A percentile compares a stretch with the other conserved stretches of the same genome.
These are phyloP conservation scores for Xylariales sp. DNA, from an alignment of 2,329 filamentous ascomycete species.

Conservation along the genomic window DNA sequence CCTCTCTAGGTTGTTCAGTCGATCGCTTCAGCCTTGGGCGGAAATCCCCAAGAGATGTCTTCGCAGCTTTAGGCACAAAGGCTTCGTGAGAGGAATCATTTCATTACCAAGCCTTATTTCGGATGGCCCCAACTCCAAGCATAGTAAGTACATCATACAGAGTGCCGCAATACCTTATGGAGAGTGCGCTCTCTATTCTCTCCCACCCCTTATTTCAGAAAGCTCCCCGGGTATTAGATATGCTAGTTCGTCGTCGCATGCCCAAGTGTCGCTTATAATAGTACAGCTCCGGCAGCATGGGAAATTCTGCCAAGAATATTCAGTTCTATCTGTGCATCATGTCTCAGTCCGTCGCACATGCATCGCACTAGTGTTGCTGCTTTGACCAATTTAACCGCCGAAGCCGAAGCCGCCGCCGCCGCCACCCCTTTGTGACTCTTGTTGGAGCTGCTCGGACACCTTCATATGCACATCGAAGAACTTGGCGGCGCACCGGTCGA, in stretches of 20 bases:
- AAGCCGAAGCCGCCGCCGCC: constrained; percentile 64
- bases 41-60: background rate
- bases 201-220: constrained; percentile 8
- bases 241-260: constrained; percentile 31
- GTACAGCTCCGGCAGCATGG: constrained; percentile 31
- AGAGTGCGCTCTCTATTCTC: background rate
- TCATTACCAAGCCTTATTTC: constrained; percentile 28
- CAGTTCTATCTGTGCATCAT: constrained; percentile 19
- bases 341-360: background rate
- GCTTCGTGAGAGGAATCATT: constrained; percentile 33
- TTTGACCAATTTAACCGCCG: constrained; percentile 47
- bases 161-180: constrained; percentile 20
- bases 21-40: background rate
- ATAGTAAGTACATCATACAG: constrained; percentile 22
- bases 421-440: constrained; percentile 77
- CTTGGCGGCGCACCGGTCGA: constrained; percentile 96
- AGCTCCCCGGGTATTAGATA: constrained; percentile 18
- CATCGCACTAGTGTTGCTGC: background rate
- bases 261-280: constrained; percentile 32
- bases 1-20: background rate
- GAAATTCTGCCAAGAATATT: constrained; percentile 12
- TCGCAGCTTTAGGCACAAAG: background rate
- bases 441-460: constrained; percentile 96
- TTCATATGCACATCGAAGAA: constrained; percentile 99
- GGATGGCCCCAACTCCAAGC: constrained; percentile 18